Conservation (phyloP, 2,329 filamentous ascomycete genomes). For the Davidsoniella eucalypti region DNA sequence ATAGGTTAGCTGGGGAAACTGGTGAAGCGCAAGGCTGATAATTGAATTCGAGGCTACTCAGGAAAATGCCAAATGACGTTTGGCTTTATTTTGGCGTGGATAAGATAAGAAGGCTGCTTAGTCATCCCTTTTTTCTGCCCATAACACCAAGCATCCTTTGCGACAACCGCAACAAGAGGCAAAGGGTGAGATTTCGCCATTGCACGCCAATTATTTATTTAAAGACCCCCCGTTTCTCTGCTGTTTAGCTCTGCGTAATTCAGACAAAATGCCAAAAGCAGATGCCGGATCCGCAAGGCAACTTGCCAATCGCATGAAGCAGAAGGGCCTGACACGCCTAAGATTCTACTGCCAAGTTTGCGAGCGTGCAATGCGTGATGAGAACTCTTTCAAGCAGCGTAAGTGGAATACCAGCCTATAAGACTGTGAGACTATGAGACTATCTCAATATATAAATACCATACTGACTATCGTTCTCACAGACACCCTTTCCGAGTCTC, state of each 20-base stretch:
- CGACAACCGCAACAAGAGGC: neutral
- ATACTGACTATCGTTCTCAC: conserved; percentile 34
- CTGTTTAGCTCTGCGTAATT: no score
- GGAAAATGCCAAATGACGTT: conserved; percentile 1
- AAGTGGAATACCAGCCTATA: neutral
- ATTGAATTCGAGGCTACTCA: neutral
- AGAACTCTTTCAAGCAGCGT: conserved; percentile 15
- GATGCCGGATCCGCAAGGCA: conserved; percentile 87
- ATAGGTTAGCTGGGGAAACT: no score
- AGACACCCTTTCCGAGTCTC: conserved; percentile 69
- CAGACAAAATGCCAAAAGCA: conserved; percentile 62
- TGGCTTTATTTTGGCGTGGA: neutral
- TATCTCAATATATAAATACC: no score
- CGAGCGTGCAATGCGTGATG: conserved; percentile 25
- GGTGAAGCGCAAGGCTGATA: neutral
- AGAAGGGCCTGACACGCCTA: conserved; percentile 59
- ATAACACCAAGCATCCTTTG: conserved; percentile 4
- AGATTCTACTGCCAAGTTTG: conserved; percentile 87
- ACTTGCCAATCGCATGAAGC: conserved; percentile 80
- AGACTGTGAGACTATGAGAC: neutral
- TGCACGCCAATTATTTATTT: no score
- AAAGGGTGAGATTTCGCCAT: no score
- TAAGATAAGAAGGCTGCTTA: conserved; percentile 10
- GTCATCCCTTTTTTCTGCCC: conserved; percentile 4
- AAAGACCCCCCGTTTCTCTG: no score